phyloP scores from a whole-genome alignment of 2,329 filamentous ascomycete genomes.

The Fusarium tricinctum region DNA sequence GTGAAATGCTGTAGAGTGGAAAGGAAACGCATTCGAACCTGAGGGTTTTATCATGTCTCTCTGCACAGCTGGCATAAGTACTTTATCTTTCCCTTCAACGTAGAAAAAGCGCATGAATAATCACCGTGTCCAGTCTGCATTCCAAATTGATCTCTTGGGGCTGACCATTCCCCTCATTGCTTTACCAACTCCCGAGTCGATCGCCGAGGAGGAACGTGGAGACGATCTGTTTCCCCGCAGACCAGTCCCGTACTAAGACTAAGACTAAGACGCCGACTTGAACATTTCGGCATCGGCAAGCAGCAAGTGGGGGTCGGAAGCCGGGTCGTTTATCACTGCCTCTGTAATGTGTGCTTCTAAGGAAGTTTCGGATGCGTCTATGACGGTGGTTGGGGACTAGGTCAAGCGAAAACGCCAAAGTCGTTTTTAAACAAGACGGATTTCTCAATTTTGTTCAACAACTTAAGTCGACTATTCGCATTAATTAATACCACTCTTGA shows the following conservation, averaged over 20 bases:
- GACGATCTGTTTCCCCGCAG: slow-evolving; percentile 27
- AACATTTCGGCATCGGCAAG: slow-evolving; percentile 7
- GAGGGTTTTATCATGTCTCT: too few relatives aligned
- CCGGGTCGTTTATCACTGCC: slow-evolving; percentile 6
- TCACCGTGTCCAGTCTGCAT: neutral
- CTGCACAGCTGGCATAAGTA: slow-evolving; percentile 11
- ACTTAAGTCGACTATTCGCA: neutral
- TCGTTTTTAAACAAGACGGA: neutral
- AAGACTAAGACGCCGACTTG: neutral
- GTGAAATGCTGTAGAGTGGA: slow-evolving; percentile 28
- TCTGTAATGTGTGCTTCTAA: neutral
- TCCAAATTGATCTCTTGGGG: neutral
- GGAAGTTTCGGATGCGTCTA: slow-evolving; percentile 13
- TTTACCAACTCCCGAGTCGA: slow-evolving; percentile 17
- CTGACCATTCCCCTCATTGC: neutral
- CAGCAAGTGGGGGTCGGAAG: slow-evolving; percentile 20
- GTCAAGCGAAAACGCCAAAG: neutral
- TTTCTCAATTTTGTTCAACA: neutral
- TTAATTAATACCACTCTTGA: neutral
- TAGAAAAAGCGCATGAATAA: slow-evolving; percentile 25
- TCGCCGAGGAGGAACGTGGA: slow-evolving; percentile 3
- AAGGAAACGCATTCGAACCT: slow-evolving; percentile 12
- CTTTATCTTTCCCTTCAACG: slow-evolving; percentile 40
- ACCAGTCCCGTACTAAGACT: neutral
- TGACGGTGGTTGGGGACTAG: slow-evolving; percentile 9